phyloP scores from a whole-genome alignment of 176 grass and related monocot species.

The Tuctoria greenei region DNA sequence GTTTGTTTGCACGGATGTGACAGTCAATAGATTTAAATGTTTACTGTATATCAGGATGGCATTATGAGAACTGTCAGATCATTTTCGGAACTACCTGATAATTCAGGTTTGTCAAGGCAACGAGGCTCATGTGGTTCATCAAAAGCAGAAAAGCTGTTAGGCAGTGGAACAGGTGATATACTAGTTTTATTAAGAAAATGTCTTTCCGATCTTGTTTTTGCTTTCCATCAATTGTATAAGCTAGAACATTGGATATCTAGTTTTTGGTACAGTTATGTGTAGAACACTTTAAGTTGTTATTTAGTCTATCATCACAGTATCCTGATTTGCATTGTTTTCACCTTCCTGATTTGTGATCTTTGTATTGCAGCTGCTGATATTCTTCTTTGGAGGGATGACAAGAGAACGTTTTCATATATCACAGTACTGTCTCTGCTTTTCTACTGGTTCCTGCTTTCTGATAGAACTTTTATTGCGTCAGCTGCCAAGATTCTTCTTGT shows the following conservation, averaged over 20 bases:
- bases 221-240: constrained; percentile 4
- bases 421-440: constrained; percentile 74
- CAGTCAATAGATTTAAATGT: constrained; percentile 28
- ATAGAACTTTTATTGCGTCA: constrained; percentile 80
- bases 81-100: neutral
- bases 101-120: constrained; percentile 46
- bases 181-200: neutral
- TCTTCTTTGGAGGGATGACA: constrained; percentile 90
- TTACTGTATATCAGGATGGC: constrained; percentile 64
- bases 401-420: constrained; percentile 82
- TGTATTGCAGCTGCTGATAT: constrained; percentile 75
- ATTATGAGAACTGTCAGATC: constrained; percentile 49
- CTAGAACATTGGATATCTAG: constrained; percentile 3
- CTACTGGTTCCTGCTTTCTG: constrained; percentile 95
- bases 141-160: constrained; percentile 76
- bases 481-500: constrained; percentile 76
- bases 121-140: constrained; percentile 40
- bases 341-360: constrained; percentile 34
- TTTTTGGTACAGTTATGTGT: neutral
- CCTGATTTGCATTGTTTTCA: constrained; percentile 7
- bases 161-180: constrained; percentile 71
- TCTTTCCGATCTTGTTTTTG: constrained; percentile 7
- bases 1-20: constrained; percentile 7
- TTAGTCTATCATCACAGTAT: neutral
- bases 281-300: constrained; percentile 15